A percentile compares a stretch with the other conserved stretches of the same genome.
Conservation (phyloP, 2,329 filamentous ascomycete species). For the Aspergillus ruber region DNA sequence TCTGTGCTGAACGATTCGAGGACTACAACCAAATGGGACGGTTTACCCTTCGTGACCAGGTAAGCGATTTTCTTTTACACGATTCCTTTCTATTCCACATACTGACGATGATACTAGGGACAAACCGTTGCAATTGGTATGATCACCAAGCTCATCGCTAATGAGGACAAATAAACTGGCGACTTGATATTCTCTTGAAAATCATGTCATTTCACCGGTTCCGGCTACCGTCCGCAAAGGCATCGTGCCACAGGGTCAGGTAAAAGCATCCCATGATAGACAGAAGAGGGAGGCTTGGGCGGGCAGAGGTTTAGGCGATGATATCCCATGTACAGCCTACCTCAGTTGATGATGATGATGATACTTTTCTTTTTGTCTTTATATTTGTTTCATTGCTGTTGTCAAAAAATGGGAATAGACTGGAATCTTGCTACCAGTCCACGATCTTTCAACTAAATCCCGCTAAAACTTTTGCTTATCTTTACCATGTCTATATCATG, state of each 20-base stretch:
- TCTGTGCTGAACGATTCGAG: constrained; percentile 91
- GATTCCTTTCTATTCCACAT: constrained; percentile 12
- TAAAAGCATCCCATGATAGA: not conserved
- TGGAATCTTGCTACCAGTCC: not conserved
- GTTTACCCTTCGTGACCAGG: constrained; percentile 84
- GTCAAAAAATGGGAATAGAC: constrained; percentile 15
- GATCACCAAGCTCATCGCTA: constrained; percentile 76
- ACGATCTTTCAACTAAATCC: not conserved
- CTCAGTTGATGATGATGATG: constrained; percentile 30
- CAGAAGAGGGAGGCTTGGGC: constrained; percentile 9
- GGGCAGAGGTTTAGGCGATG: constrained; percentile 16
- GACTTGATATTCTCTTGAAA: not conserved
- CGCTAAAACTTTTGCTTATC: not conserved
- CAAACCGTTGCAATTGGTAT: constrained; percentile 99
- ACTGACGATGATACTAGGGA: constrained; percentile 51
- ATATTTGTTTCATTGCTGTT: constrained; percentile 12
- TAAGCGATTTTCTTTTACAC: constrained; percentile 36
- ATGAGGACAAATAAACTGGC: constrained; percentile 17
- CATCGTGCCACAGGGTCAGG: not conserved
- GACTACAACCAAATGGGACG: constrained; percentile 92
- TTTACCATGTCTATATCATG: constrained; percentile 1
- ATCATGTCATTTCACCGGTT: constrained; percentile 3
- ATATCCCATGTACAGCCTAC: constrained; percentile 17
- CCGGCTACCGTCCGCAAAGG: not conserved
- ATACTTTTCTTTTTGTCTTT: constrained; percentile 16